Base-by-base conservation (phyloP, 352 stramenopile species). In the Globisporangium nagaii region DNA sequence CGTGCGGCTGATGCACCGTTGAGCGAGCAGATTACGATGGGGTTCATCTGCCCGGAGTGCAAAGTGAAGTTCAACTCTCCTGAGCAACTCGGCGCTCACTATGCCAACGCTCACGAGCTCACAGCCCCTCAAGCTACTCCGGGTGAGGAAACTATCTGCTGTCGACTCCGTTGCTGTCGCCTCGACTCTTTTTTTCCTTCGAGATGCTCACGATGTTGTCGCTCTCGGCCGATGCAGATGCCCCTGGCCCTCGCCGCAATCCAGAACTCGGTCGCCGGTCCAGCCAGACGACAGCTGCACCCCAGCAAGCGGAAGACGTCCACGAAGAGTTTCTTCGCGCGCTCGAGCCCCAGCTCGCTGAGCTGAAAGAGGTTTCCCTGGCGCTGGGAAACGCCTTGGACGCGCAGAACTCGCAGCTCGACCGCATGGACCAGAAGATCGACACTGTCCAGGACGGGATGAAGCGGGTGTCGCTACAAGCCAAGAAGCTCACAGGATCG, bases 11-110 rank as follows among this genome's bases (percentile, higher is more conserved):
- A 68, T 52, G 59, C 71, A 43, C 35, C n/a, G n/a, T n/a, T 39
- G 34, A 19, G 19, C 22, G 46, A 31, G 20, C 39, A 93, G 79
- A 88, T 93, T 56, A 64, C 70, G 0, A 90, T 93, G 79, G 82
- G 82, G 0, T 93, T 93, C 54, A 93, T 93, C 43, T 93, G 82
- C 48, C 82, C 82, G 3, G 82, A 93, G 31, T 93, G 82, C 42
- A 84, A 84, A 61, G 67, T 93, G 2, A 73, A 66, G 35, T 89
- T 89, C 22, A 52, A 70, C 44, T 84, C 78, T 20, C 52, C 70
- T 0, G 67, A 82, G 3, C 68, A 84, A n/a, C 53, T 92, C 1
- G 70, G 66, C 4, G 63, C 53, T 24, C 82, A 92, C 41, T 92
- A 92, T 56, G 36, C 39, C 1, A 79, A 60, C 30, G 56, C 65